A percentile compares a stretch with the other conserved stretches of the same genome.
phyloP scores from a whole-genome alignment of 2,329 filamentous ascomycete species.

The Cercospora berteroae region DNA sequence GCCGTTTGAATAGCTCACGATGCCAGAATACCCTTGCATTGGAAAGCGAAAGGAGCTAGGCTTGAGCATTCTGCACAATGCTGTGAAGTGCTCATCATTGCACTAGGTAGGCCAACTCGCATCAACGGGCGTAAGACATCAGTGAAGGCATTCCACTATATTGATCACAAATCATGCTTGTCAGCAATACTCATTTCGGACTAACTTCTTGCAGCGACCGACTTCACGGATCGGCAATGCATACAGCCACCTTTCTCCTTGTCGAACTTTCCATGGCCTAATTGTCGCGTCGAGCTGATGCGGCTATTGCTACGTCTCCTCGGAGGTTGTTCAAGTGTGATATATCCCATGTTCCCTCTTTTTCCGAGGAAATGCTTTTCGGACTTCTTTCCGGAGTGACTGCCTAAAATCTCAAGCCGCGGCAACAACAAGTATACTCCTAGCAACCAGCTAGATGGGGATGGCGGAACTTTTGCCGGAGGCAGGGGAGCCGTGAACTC shows the following conservation, averaged over 20 bases:
- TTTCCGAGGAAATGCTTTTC: background rate
- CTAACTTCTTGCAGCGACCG: background rate
- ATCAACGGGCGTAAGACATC: background rate
- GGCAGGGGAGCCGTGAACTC: background rate
- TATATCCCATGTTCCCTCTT: background rate
- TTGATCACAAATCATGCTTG: background rate
- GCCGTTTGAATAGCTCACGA: background rate
- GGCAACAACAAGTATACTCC: background rate
- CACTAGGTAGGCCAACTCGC: background rate
- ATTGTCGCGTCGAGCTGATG: background rate
- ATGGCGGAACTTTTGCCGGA: background rate
- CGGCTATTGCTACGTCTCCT: background rate
- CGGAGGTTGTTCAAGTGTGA: background rate
- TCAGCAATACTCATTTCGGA: background rate
- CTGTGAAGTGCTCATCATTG: background rate
- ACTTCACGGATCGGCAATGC: background rate
- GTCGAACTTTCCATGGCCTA: background rate
- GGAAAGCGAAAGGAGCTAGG: background rate
- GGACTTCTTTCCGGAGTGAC: background rate
- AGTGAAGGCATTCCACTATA: background rate
- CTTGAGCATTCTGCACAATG: background rate
- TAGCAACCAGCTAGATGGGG: background rate
- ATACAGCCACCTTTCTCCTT: background rate
- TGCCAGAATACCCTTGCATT: background rate
- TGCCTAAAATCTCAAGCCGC: background rate